Base-by-base conservation (phyloP, 768 basidiomycete species). In the Pleurotus giganteus region DNA sequence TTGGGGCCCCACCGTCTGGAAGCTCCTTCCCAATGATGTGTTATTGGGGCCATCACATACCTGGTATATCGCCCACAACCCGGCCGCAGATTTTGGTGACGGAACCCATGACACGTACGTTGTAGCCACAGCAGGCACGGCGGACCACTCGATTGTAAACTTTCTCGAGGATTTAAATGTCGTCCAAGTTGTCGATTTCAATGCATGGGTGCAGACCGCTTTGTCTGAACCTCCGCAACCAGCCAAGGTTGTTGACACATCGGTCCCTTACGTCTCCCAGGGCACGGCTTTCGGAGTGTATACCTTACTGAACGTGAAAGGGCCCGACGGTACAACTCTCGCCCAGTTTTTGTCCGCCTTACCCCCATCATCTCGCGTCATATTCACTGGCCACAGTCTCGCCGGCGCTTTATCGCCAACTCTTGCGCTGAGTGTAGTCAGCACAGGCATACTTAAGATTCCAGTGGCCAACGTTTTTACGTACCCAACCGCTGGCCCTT, bases 361-460 rank as follows among this genome's bases (percentile, higher is more conserved):
- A 9, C 45, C 53, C 13, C 13, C 42, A 4, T 19, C 53, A 3
- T 54, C 53, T 13, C 42, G 53, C 15, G 27, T 54, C 17, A 28
- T 54, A 13, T 54, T 54, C 23, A 54, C 53, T 15, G 53, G 53
- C 15, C 53, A 54, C 43, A 54, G 53, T 17, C 53, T 54, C 11
- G 53, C 24, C 15, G 53, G 42, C 12, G 53, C 53, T 11, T 31
- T 54, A 26, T 17, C 53, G n/a, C 53, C 53, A 31, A 29, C 27
- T 11, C 26, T 54, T 24, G 53, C 53, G 5, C 43, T 54, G n/a
- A 42, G 42, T 19, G 24, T 31, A n/a, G n/a, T 29, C n/a, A 46
- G 46, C n/a, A 28, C 53, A 7, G 41, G 45, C 7, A 34, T 54
- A 5, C 21, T 45, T 1, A 43, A 43, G 15, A 23, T 11, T 41